Conservation (phyloP, 805 yeast genomes). For the Hanseniaspora singularis region DNA sequence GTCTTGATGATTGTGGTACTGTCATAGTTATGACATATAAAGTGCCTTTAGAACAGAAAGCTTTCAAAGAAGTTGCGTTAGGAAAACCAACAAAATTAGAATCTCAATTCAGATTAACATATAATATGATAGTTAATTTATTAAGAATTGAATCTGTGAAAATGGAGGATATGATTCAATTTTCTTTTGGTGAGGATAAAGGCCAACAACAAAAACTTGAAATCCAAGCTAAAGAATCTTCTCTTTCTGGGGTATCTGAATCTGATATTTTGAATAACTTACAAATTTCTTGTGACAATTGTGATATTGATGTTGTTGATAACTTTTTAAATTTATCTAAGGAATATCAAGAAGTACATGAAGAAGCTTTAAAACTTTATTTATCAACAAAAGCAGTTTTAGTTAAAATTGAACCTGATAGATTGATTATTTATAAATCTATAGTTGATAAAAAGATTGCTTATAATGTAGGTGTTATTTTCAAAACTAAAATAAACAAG, state of each 20-base stretch:
- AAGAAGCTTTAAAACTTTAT: slow-evolving; percentile 38
- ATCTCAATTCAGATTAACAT: slow-evolving; percentile 87
- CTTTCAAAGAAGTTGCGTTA: slow-evolving; percentile 67
- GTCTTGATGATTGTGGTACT: slow-evolving; percentile 84
- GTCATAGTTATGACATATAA: slow-evolving; percentile 83
- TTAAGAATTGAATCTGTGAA: slow-evolving; percentile 84
- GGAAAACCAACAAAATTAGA: slow-evolving; percentile 84
- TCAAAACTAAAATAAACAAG: slow-evolving; percentile 26
- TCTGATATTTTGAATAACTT: slow-evolving; percentile 8
- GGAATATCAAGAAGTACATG: slow-evolving; percentile 36
- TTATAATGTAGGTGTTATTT: slow-evolving; percentile 39
- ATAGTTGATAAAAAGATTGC: slow-evolving; percentile 25
- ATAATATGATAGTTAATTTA: slow-evolving; percentile 86
- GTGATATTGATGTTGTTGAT: slow-evolving; percentile 33
- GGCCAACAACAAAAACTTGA: slow-evolving; percentile 51
- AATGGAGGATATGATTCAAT: slow-evolving; percentile 97
- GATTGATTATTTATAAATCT: slow-evolving; percentile 49
- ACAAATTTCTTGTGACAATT: slow-evolving; percentile 23
- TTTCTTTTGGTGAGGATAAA: slow-evolving; percentile 85
- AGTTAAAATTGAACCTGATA: slow-evolving; percentile 40
- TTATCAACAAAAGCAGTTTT: slow-evolving; percentile 38
- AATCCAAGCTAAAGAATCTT: slow-evolving; percentile 20
- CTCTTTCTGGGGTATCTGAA: slow-evolving; percentile 24
- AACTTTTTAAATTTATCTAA: slow-evolving; percentile 35
- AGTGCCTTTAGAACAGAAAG: slow-evolving; percentile 43